Evolutionary conservation across 768 basidiomycete genomes (phyloP), one percentile per base, ranked within the genome.

Genomic region (Boletus insuetus): DNA sequence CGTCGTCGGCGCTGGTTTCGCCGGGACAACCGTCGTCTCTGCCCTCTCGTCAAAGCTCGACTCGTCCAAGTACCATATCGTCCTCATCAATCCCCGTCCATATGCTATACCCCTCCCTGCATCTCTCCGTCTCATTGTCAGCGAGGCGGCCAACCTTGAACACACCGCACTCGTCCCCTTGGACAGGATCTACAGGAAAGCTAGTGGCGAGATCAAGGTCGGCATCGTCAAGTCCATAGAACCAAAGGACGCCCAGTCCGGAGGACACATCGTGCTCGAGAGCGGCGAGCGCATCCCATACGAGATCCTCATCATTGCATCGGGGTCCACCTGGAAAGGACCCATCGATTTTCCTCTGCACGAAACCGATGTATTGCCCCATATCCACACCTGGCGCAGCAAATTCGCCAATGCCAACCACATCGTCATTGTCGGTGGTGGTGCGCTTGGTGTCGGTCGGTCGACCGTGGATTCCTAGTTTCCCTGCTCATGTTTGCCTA

Each of bases 291-390:
- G 64, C 45, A 54, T 88, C 13, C 64, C 69, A 9, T 90, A 82
- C 66, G 76, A 77, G 12, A 68, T 79, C 20, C 79, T 90, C 41
- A 75, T 89, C 37, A 68, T 89, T 34, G 79, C 84, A 0, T 74
- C 86, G 3, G 88, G 88, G 2, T 77, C 75, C 39, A 68, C 58
- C 5, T 89, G 82, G 82, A 60, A 65, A 13, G 84, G 80, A 0
- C 79, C 81, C 0, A 43, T 81, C 42, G 66, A 69, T 16, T 68
- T 86, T 46, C 83, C 82, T 0, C 65, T 72, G 10, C 53, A 59
- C 16, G 65, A 69, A 32, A 49, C 47, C 10, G 69, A 70, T 0
- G 67, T 73, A 2, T 44, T 62, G 11, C 62, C 61, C 17, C 69
- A 79, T 31, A 43, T 75, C 20, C 59, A 47, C 12, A 50, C 59